A percentile compares a stretch with the other conserved stretches of the same genome.
Evolutionary conservation across 2,329 filamentous ascomycete genomes (phyloP).

Genomic region (Clarireedia hainanense): DNA sequence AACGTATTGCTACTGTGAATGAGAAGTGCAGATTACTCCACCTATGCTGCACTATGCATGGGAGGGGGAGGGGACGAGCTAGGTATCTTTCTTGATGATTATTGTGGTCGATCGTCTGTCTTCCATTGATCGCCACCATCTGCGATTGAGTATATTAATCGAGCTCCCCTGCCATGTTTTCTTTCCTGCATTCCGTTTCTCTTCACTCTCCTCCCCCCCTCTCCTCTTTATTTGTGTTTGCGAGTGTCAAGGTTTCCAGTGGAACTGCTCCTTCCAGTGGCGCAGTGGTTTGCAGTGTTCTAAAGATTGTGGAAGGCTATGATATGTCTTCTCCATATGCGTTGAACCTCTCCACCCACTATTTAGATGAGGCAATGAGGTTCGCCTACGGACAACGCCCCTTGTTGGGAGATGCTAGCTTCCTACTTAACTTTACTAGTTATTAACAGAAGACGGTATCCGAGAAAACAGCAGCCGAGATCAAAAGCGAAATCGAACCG

Average conservation of each 20-base stretch:
- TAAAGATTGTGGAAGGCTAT: conserved; percentile 73
- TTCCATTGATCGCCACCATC: no score
- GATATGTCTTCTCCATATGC: conserved; percentile 49
- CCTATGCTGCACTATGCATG: no score
- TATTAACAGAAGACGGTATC: conserved; percentile 50
- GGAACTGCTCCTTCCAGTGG: conserved; percentile 73
- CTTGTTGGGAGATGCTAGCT: conserved; percentile 54
- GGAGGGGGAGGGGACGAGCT: no score
- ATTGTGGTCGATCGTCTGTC: no score
- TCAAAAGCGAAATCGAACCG: conserved; percentile 52
- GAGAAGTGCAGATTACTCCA: no score
- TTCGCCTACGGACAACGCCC: conserved; percentile 59
- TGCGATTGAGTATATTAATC: background rate
- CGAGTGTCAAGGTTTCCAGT: conserved; percentile 25
- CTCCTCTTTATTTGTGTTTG: background rate
- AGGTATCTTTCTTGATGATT: no score
- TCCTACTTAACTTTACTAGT: conserved; percentile 47
- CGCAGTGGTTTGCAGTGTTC: conserved; percentile 61
- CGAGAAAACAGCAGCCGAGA: conserved; percentile 40
- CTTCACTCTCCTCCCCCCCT: background rate
- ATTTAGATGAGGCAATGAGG: conserved; percentile 57
- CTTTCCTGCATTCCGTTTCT: background rate
- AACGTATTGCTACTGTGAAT: no score
- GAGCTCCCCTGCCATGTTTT: background rate
- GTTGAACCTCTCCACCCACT: conserved; percentile 55